phyloP scores from a whole-genome alignment of 1,284 basidiomycete genomes.

The Takashimella tepidaria region DNA sequence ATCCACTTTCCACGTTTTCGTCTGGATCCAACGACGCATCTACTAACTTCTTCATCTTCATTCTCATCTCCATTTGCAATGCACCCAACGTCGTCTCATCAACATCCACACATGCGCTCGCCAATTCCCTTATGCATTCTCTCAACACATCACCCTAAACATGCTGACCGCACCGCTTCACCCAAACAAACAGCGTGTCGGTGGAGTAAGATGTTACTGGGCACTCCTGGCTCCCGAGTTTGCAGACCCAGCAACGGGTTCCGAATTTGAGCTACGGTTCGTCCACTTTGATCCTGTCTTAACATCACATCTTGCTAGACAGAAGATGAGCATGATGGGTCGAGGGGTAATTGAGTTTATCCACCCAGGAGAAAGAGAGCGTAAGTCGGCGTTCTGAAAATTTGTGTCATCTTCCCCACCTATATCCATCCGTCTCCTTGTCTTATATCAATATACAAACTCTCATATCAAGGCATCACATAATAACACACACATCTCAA shows the following conservation, averaged over 20 bases:
- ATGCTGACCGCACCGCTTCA: too few relatives aligned
- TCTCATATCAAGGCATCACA: too few relatives aligned
- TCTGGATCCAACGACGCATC: not conserved
- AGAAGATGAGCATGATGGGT: conserved; percentile 65
- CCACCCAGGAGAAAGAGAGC: conserved; percentile 79
- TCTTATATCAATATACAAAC: too few relatives aligned
- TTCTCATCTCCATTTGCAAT: not conserved
- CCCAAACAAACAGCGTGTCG: conserved; percentile 26
- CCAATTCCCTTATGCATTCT: too few relatives aligned
- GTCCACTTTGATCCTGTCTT: conserved; percentile 87
- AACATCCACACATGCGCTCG: not conserved
- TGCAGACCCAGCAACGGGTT: conserved; percentile 7
- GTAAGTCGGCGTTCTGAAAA: conserved; percentile 37
- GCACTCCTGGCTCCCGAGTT: conserved; percentile 34
- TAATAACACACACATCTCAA: too few relatives aligned
- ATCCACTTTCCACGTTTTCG: not conserved
- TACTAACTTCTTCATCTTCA: not conserved
- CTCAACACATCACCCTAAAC: too few relatives aligned
- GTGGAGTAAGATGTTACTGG: conserved; percentile 44
- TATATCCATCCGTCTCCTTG: too few relatives aligned
- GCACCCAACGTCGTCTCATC: not conserved
- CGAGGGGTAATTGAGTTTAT: conserved; percentile 77
- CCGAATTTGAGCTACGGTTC: conserved; percentile 61
- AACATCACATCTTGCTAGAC: conserved; percentile 65
- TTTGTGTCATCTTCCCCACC: too few relatives aligned